Conservation (phyloP, 164 flowering plant genomes). For the Nelumbo lutea region DNA sequence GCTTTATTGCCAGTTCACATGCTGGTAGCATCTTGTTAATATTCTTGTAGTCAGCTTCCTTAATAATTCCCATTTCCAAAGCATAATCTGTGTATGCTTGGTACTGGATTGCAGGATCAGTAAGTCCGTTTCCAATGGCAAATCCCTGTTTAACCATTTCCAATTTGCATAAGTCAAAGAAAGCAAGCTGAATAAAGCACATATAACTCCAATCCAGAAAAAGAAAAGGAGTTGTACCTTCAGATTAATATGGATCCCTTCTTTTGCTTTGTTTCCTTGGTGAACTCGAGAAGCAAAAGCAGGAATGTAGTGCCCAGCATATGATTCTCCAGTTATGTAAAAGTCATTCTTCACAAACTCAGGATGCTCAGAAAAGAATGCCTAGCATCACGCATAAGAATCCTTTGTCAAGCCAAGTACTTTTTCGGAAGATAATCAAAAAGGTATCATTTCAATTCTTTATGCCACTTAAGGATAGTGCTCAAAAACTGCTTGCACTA, state of each 20-base stretch:
- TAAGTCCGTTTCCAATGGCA: slow-evolving; percentile 82
- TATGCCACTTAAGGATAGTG: no score
- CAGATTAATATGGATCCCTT: slow-evolving; percentile 57
- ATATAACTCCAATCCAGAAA: not conserved
- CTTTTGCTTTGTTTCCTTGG: slow-evolving; percentile 62
- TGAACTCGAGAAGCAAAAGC: slow-evolving; percentile 75
- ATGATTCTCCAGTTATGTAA: slow-evolving; percentile 77
- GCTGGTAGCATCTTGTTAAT: slow-evolving; percentile 40
- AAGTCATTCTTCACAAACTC: slow-evolving; percentile 52
- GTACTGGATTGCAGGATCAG: slow-evolving; percentile 71
- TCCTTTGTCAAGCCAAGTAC: no score
- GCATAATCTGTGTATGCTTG: slow-evolving; percentile 67
- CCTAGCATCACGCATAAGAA: slow-evolving; percentile 25
- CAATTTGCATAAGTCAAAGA: not conserved
- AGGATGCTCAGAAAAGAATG: slow-evolving; percentile 71
- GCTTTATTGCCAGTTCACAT: slow-evolving; percentile 49
- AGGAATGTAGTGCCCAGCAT: slow-evolving; percentile 85
- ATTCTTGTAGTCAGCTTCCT: slow-evolving; percentile 29
- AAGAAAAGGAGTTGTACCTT: slow-evolving; percentile 30
- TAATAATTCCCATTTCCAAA: slow-evolving; percentile 57
- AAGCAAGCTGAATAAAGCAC: not conserved
- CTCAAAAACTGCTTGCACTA: no score
- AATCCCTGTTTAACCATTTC: slow-evolving; percentile 46
- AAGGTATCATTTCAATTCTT: no score
- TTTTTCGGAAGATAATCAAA: no score